A percentile compares a stretch with the other conserved stretches of the same genome.
Conservation (phyloP, 768 basidiomycete genomes). For the Phlegmacium glaucopus region DNA sequence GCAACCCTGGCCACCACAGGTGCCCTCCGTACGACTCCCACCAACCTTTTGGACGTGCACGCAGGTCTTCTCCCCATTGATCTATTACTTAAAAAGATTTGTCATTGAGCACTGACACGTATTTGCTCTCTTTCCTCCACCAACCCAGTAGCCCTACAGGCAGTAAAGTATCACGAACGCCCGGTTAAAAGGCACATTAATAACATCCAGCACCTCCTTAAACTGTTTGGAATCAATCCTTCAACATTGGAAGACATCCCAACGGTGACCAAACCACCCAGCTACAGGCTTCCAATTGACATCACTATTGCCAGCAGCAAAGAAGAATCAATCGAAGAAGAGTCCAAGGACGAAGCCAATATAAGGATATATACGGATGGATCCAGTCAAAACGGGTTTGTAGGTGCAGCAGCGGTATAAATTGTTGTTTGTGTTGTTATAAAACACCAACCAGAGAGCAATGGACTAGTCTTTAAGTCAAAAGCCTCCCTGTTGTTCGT, state of each 20-base stretch:
- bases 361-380: not conserved
- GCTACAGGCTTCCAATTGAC: not conserved
- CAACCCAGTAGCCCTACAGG: not conserved
- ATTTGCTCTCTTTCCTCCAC: not conserved
- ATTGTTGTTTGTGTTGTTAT: too few species aligned
- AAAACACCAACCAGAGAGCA: too few species aligned
- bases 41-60: slow-evolving; percentile 12
- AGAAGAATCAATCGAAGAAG: not conserved
- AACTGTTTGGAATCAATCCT: not conserved
- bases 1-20: slow-evolving; percentile 10
- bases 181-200: not conserved
- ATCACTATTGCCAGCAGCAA: too few species aligned
- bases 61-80: slow-evolving; percentile 7
- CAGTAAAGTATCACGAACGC: not conserved
- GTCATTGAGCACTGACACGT: not conserved
- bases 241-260: not conserved
- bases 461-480: too few species aligned
- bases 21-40: slow-evolving; percentile 12
- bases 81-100: not conserved
- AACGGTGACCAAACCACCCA: not conserved
- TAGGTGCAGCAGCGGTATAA: not conserved
- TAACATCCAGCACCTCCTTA: not conserved
- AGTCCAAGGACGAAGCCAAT: not conserved
- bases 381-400: not conserved
- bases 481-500: too few species aligned